Percentiles rank a stretch among this genome's conserved stretches.
phyloP scores from a whole-genome alignment of 2,329 filamentous ascomycete species.

The Reticulascus tulasneorum region DNA sequence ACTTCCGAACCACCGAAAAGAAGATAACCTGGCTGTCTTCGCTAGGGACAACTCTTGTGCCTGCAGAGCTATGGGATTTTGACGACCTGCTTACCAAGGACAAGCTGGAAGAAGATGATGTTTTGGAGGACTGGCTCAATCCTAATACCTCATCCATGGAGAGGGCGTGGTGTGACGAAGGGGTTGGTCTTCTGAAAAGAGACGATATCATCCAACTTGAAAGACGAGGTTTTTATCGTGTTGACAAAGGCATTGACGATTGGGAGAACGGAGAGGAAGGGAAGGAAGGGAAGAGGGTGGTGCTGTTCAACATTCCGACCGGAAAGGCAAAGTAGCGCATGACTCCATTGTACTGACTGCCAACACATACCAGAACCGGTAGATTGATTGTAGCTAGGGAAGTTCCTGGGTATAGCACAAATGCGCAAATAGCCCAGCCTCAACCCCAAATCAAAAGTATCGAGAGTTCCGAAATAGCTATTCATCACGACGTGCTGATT shows the following conservation, averaged over 20 bases:
- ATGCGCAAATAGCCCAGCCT: too few species aligned
- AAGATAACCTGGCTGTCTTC: slow-evolving; percentile 91
- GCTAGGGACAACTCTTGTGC: slow-evolving; percentile 70
- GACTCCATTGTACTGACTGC: too few species aligned
- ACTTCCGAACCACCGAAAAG: slow-evolving; percentile 93
- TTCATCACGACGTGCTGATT: too few species aligned
- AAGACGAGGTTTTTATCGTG: slow-evolving; percentile 85
- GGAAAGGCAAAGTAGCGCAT: slow-evolving; percentile 50
- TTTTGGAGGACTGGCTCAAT: slow-evolving; percentile 79
- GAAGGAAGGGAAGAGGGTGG: slow-evolving; percentile 45
- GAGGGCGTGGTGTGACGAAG: slow-evolving; percentile 74
- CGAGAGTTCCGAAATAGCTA: too few species aligned
- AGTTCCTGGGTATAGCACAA: too few species aligned
- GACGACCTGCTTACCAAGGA: slow-evolving; percentile 96
- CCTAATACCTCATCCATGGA: slow-evolving; percentile 70
- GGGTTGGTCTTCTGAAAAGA: slow-evolving; percentile 72
- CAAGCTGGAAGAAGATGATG: slow-evolving; percentile 83
- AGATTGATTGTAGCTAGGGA: too few species aligned
- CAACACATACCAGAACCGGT: too few species aligned
- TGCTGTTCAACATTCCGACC: slow-evolving; percentile 56
- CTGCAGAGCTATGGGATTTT: slow-evolving; percentile 87
- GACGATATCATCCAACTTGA: slow-evolving; percentile 95
- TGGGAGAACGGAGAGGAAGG: slow-evolving; percentile 47
- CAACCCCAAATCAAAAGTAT: too few species aligned
- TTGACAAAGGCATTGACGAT: slow-evolving; percentile 65